Percentiles rank a stretch among this genome's conserved stretches.
Evolutionary conservation across 148 eudicot species (phyloP).

Genomic region (Chenopodium formosanum): DNA sequence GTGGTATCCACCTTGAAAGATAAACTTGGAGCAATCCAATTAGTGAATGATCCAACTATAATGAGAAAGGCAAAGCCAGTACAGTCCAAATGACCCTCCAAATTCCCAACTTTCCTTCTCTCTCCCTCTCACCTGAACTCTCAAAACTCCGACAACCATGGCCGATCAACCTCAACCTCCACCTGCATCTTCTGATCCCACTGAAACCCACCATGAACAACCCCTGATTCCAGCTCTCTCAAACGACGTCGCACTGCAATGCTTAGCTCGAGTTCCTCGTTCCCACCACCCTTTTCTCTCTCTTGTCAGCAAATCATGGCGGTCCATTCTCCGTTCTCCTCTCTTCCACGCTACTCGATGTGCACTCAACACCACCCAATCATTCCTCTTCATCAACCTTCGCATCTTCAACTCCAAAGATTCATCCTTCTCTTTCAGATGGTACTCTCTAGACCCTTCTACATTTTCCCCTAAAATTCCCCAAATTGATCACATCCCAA

Average conservation of each 20-base stretch:
- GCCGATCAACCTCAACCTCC: slow-evolving; percentile 28
- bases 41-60: no score
- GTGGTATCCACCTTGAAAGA: no score
- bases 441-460: slow-evolving; percentile 54
- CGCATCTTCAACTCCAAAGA: slow-evolving; percentile 41
- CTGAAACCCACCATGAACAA: slow-evolving; percentile 3
- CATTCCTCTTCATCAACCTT: slow-evolving; percentile 58
- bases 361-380: slow-evolving; percentile 45
- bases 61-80: no score
- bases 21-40: no score
- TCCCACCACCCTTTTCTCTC: slow-evolving; percentile 58
- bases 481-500: slow-evolving; percentile 15
- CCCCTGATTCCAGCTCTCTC: slow-evolving; percentile 68
- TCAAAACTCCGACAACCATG: slow-evolving; percentile 25
- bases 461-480: not conserved
- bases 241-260: slow-evolving; percentile 69
- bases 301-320: slow-evolving; percentile 65
- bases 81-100: no score
- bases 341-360: slow-evolving; percentile 59
- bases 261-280: slow-evolving; percentile 68
- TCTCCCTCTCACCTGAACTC: no score
- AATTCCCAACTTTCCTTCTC: no score
- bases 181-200: slow-evolving; percentile 15
- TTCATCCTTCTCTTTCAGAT: slow-evolving; percentile 46
- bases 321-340: slow-evolving; percentile 47